A percentile compares a stretch with the other conserved stretches of the same genome.
These are phyloP conservation scores for Hymenoscyphus infarciens DNA, from an alignment of 2,329 filamentous ascomycete species.

Conservation along the genomic window DNA sequence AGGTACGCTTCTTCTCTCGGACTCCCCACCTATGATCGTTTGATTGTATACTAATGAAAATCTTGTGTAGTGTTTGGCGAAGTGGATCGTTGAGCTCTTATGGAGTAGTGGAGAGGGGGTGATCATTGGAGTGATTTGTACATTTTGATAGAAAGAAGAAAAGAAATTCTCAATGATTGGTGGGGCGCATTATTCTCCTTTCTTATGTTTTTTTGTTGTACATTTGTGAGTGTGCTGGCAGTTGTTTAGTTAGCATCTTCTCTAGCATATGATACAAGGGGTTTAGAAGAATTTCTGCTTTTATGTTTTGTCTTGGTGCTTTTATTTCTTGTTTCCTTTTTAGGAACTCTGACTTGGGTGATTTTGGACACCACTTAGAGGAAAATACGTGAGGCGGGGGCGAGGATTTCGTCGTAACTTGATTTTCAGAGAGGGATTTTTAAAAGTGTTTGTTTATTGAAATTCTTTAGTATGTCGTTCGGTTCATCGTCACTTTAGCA, in stretches of 20 bases:
- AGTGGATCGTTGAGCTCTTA: conserved; percentile 46
- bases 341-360: not conserved
- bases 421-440: not conserved
- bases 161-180: not conserved
- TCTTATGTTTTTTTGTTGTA: conserved; percentile 1
- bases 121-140: conserved; percentile 8
- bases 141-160: conserved; percentile 9
- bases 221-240: conserved; percentile 1
- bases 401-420: not conserved
- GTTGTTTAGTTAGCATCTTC: conserved; percentile 3
- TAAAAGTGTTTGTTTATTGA: no score
- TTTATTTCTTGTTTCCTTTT: not conserved
- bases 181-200: not conserved
- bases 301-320: not conserved
- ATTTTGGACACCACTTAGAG: not conserved
- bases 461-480: no score
- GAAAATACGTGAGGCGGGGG: not conserved
- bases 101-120: conserved; percentile 7
- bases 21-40: not conserved
- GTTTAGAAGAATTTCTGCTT: not conserved
- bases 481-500: not conserved
- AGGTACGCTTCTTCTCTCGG: conserved; percentile 49
- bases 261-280: not conserved
- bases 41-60: conserved; percentile 18
- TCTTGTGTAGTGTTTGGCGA: conserved; percentile 38